Base-by-base conservation (phyloP, 2,329 filamentous ascomycete species). In the Microascus cirrosus region DNA sequence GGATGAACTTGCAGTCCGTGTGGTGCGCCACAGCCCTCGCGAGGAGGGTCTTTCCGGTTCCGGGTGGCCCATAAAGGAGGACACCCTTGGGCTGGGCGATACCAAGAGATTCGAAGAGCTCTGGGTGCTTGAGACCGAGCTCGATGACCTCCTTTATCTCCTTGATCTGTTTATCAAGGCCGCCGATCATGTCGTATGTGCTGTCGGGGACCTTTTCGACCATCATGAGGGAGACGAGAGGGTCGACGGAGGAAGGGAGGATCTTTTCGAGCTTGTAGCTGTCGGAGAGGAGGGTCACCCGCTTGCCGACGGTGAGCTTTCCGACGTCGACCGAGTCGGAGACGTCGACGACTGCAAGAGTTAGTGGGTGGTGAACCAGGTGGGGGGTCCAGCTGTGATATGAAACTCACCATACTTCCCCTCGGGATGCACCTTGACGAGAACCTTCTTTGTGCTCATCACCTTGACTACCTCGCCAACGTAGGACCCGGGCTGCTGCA, bases 61-160 rank as follows among this genome's bases (percentile, higher is more conserved):
- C 94, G 1, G 94, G 94, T 3, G 94, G 94, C 0, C 94, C 94
- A 71, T 99, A 99, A 53, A 99, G 84, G 60, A 99, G 78, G 20
- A 99, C 94, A 69, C 94, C 94, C 77, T 99, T 99, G 53, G 94
- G 94, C 69, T 99, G 94, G 64, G 93, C 94, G 66, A 99, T 99
- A 67, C 94, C 94, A 59, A 99, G 85, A n/a, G 91, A 96, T 75
- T 99, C 94, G 75, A 99, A 99, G 39, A 99, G 85, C 75, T 99
- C 94, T 6, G 94, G 94, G 73, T 99, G 94, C 79, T 97, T 96
- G 62, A 99, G 84, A 63, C 94, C 94, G 52, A 99, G 86, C 78
- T 99, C 94, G 71, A 99, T 97, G 67, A 99, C 94, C 76, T 99
- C 94, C 77, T 99, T 99, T 80, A 99, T 99, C 72, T 99, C 94